Conservation (phyloP, 2,329 filamentous ascomycete genomes). For the Simplicillium sp. region DNA sequence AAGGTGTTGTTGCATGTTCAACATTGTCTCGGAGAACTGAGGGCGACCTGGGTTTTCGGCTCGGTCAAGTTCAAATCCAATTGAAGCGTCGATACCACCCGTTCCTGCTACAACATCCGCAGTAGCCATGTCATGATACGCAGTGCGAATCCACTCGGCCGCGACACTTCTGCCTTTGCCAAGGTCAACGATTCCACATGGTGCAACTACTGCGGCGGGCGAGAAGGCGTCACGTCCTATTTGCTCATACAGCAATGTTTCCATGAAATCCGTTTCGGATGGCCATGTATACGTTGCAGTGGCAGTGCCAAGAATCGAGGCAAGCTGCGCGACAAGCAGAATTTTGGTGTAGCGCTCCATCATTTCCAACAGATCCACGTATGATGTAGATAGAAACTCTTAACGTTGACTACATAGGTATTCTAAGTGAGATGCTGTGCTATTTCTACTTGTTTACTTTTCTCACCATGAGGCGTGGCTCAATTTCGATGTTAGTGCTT, state of each 20-base stretch:
- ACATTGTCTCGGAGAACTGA: constrained; percentile 14
- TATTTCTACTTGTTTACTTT: too few species aligned
- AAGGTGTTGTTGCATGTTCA: constrained; percentile 13
- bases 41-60: constrained; percentile 12
- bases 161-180: constrained; percentile 26
- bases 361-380: too few species aligned
- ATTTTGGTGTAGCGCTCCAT: too few species aligned
- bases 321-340: too few species aligned
- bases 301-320: too few species aligned
- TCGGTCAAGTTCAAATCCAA: constrained; percentile 15
- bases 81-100: constrained; percentile 15
- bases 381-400: too few species aligned
- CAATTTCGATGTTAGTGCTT: too few species aligned
- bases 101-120: constrained; percentile 11
- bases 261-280: not conserved
- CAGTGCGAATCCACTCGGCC: constrained; percentile 15
- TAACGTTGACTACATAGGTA: too few species aligned
- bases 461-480: too few species aligned
- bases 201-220: not conserved
- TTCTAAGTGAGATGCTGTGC: too few species aligned
- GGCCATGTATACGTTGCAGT: not conserved
- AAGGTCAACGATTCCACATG: not conserved
- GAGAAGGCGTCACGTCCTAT: not conserved
- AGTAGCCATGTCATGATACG: constrained; percentile 15
- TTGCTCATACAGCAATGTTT: not conserved